Percentiles rank a stretch among this genome's conserved stretches.
Conservation (phyloP, 305 asterid species). For the Plantago lanceolata region DNA sequence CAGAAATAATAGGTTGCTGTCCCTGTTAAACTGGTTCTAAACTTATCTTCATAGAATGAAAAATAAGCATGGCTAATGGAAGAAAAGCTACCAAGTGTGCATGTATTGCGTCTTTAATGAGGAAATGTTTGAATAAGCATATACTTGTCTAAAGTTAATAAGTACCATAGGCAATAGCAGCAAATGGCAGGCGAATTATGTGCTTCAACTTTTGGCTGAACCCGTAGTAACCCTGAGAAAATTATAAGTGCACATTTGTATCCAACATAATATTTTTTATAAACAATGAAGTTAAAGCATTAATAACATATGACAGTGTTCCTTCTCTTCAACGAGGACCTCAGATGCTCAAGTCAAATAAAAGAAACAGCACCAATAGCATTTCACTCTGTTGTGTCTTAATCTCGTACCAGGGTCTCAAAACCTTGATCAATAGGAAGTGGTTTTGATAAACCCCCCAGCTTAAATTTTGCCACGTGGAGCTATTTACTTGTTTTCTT, state of each 20-base stretch:
- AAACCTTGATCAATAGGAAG: background rate
- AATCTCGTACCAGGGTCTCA: too few relatives aligned
- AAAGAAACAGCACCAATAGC: background rate
- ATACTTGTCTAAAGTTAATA: conserved; percentile 14
- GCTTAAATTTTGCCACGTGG: too few relatives aligned
- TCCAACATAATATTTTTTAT: conserved; percentile 23
- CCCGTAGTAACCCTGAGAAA: conserved; percentile 87
- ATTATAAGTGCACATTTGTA: conserved; percentile 24
- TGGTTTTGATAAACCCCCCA: too few relatives aligned
- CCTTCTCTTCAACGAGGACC: conserved; percentile 18
- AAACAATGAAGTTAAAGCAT: conserved; percentile 10
- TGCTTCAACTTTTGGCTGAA: conserved; percentile 98
- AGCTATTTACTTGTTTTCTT: too few relatives aligned
- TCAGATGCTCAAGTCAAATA: conserved; percentile 18
- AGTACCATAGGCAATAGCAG: conserved; percentile 78
- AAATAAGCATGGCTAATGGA: background rate
- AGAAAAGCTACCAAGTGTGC: background rate
- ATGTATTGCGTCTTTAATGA: background rate
- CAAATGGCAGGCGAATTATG: conserved; percentile 84
- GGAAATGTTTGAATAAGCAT: background rate
- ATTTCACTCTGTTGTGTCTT: background rate
- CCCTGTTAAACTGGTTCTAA: background rate
- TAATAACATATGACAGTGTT: conserved; percentile 12
- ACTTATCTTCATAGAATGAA: conserved; percentile 1
- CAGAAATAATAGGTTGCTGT: conserved; percentile 17